phyloP scores from a whole-genome alignment of 306 rosid genomes.

The Geum urbanum region DNA sequence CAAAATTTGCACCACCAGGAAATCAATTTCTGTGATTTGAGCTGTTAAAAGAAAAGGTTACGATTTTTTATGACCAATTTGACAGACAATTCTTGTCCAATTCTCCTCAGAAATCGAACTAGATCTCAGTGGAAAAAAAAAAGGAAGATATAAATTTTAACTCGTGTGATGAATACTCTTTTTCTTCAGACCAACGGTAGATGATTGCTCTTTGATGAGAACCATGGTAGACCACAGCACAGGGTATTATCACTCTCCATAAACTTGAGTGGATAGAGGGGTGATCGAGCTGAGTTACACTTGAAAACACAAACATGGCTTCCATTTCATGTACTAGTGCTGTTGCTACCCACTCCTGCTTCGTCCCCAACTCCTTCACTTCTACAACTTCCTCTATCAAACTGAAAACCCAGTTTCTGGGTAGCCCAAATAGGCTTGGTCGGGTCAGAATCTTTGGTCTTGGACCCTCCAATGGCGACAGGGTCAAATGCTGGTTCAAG shows the following conservation, averaged over 20 bases:
- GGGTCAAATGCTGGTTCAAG: constrained; percentile 75
- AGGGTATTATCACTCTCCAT: constrained; percentile 11
- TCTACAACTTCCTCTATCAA: constrained; percentile 30
- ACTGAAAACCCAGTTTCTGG: constrained; percentile 46
- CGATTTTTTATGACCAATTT: too few species aligned
- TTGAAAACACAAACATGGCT: constrained; percentile 55
- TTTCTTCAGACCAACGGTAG: too few species aligned
- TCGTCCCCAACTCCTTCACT: constrained; percentile 35
- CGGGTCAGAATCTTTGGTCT: constrained; percentile 32
- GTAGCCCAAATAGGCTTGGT: constrained; percentile 37
- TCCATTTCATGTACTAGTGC: constrained; percentile 46
- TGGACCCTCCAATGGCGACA: constrained; percentile 87
- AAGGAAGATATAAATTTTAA: too few species aligned
- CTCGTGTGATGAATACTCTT: too few species aligned
- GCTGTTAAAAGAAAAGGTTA: too few species aligned
- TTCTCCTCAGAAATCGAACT: too few species aligned
- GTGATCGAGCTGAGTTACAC: constrained; percentile 4
- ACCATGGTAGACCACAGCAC: not conserved
- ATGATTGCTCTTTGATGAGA: not conserved
- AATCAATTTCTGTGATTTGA: too few species aligned
- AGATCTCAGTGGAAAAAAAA: too few species aligned
- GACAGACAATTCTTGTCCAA: too few species aligned
- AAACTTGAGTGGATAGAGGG: constrained; percentile 45
- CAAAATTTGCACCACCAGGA: too few species aligned
- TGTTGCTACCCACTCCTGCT: constrained; percentile 30